phyloP scores from a whole-genome alignment of 139 green algal genomes.

The Chlorella sp. region DNA sequence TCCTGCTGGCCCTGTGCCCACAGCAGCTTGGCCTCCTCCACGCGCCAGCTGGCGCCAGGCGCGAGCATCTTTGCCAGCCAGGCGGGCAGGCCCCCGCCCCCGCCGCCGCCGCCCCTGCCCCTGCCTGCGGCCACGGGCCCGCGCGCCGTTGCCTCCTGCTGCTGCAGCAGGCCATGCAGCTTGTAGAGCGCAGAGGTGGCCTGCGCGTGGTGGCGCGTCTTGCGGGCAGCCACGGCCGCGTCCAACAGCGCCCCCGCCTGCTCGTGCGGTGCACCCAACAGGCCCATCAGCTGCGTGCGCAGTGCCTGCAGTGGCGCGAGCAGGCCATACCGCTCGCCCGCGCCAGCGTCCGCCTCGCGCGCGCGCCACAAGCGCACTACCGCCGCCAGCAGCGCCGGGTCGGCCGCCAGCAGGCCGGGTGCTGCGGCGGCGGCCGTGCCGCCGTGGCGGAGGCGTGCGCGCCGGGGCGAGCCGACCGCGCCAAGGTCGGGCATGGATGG shows the following conservation, averaged over 20 bases:
- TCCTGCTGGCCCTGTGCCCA: conserved; percentile 67
- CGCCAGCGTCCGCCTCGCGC: conserved; percentile 1
- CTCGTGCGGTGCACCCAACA: not conserved
- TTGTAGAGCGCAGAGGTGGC: conserved; percentile 31
- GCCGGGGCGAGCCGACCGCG: conserved; percentile 5
- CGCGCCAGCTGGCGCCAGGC: conserved; percentile 39
- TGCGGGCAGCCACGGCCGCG: conserved; percentile 48
- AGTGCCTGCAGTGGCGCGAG: conserved; percentile 60
- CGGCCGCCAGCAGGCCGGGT: not conserved
- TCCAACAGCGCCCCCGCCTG: conserved; percentile 32
- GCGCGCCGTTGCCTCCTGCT: too few species aligned
- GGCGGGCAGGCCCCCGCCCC: not conserved
- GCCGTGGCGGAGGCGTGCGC: not conserved
- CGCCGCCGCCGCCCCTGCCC: not conserved
- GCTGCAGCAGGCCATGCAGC: conserved; percentile 29
- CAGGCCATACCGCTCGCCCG: conserved; percentile 42
- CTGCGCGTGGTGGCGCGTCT: conserved; percentile 45
- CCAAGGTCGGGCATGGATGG: conserved; percentile 10
- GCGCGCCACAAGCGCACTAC: conserved; percentile 18
- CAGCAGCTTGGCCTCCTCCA: conserved; percentile 83
- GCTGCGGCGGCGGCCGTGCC: not conserved
- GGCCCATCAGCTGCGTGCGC: not conserved
- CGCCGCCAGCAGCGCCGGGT: not conserved
- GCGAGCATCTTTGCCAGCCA: conserved; percentile 5
- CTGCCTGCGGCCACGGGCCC: too few species aligned